phyloP scores from a whole-genome alignment of 495 filamentous ascomycete genomes.

The Poronia punctata region DNA sequence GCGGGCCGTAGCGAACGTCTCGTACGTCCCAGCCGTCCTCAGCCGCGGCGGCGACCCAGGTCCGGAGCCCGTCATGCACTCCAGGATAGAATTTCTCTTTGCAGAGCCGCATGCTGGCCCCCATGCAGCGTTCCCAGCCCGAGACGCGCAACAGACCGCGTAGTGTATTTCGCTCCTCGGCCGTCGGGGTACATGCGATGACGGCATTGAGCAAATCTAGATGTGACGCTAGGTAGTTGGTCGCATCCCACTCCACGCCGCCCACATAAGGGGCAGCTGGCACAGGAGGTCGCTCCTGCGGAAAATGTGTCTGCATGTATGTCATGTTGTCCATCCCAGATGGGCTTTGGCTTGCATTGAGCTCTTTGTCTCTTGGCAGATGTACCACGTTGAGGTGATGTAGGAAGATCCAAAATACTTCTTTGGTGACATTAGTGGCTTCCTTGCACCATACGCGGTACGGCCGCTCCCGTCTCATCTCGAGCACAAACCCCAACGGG shows the following conservation, averaged over 20 bases:
- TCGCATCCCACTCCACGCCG: constrained; percentile 98
- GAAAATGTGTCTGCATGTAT: constrained; percentile 73
- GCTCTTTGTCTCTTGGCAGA: constrained; percentile 35
- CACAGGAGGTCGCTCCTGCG: constrained; percentile 78
- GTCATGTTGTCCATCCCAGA: constrained; percentile 24
- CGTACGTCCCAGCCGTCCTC: constrained; percentile 83
- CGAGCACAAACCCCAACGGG: constrained; percentile 76
- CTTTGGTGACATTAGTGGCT: constrained; percentile 84
- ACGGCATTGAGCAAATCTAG: constrained; percentile 90
- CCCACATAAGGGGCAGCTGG: constrained; percentile 95
- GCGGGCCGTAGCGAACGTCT: constrained; percentile 68
- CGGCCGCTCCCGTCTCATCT: constrained; percentile 79
- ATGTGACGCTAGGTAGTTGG: constrained; percentile 88
- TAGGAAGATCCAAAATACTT: constrained; percentile 99
- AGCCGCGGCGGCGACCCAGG: constrained; percentile 79
- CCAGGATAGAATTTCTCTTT: constrained; percentile 95
- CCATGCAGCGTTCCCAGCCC: constrained; percentile 89
- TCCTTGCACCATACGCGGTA: constrained; percentile 94
- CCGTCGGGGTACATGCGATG: constrained; percentile 71
- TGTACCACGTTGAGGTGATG: constrained; percentile 87
- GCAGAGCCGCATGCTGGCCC: constrained; percentile 74
- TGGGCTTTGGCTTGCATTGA: constrained; percentile 12
- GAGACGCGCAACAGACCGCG: constrained; percentile 70
- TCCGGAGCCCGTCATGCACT: constrained; percentile 80
- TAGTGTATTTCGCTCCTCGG: constrained; percentile 67